Base-by-base conservation (phyloP, 345 rosid species). In the Firmiana major region DNA sequence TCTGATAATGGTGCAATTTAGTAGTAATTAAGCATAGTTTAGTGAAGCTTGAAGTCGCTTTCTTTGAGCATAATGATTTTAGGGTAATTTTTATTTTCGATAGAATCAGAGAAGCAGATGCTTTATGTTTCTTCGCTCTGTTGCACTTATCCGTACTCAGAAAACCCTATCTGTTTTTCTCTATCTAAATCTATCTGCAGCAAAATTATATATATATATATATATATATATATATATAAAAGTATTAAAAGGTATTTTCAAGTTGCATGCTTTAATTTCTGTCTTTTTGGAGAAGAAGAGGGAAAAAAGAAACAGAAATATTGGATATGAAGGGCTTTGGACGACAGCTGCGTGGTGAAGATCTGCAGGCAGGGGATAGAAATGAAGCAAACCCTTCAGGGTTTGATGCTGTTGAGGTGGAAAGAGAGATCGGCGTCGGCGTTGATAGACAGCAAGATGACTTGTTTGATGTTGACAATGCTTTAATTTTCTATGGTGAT, bases 381-480 rank as follows among this genome's bases (percentile, higher is more conserved):
- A 74, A 49, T 28, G 86, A 67, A 46, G 62, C 53, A 22, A 65
- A 38, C 22, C 81, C 77, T 13, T 45, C 63, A 66, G 77, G 77
- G 43, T 85, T 87, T 70, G 86, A 80, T 31, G 80, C 77, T 43
- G 78, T 80, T 75, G 83, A 48, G 15, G 83, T 75, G 7, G 86
- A 80, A 16, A 75, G 82, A 57, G 92, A 83, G 88, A 89, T 89
- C 85, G 88, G 92, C 94, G 74, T 89, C 85, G 88, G 92, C 94
- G 74, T 86, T 26, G 84, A 85, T 24, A 58, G 79, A 64, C 86
- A 82, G 26, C 81, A 85, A 49, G 93, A 86, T 24, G 86, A 87
- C 66, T 79, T 89, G 51, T 83, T 90, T 19, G 85, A 84, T 75
- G 86, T 85, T 19, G 83, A 82, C 68, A 95, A 87, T 43, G 77